phyloP scores from a whole-genome alignment of 2,329 filamentous ascomycete species.

The Shiraia bambusicola region DNA sequence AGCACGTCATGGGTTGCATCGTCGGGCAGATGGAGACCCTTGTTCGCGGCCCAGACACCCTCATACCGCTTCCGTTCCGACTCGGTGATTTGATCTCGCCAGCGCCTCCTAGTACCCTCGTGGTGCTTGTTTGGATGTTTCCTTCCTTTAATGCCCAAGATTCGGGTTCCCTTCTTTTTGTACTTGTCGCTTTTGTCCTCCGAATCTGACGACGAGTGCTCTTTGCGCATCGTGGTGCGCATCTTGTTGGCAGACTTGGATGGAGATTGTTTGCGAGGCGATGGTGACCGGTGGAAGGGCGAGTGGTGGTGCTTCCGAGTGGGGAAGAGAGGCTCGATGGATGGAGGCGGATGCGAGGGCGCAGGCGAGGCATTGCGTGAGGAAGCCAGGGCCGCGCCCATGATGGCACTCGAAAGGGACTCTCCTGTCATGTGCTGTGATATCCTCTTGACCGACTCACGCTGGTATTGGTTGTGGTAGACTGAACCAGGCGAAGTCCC shows the following conservation, averaged over 20 bases:
- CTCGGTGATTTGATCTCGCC: slow-evolving; percentile 73
- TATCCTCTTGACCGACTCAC: slow-evolving; percentile 40
- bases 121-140: slow-evolving; percentile 71
- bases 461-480: slow-evolving; percentile 45
- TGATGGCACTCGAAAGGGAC: slow-evolving; percentile 71
- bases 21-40: slow-evolving; percentile 53
- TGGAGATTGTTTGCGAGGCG: slow-evolving; percentile 41
- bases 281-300: slow-evolving; percentile 42
- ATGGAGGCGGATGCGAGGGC: slow-evolving; percentile 15
- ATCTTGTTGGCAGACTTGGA: slow-evolving; percentile 54
- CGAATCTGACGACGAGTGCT: slow-evolving; percentile 42
- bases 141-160: slow-evolving; percentile 45
- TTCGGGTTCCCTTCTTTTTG: slow-evolving; percentile 59
- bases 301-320: slow-evolving; percentile 44
- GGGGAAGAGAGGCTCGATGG: slow-evolving; percentile 43
- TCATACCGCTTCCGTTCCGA: slow-evolving; percentile 79
- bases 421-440: slow-evolving; percentile 59
- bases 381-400: slow-evolving; percentile 72
- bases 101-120: slow-evolving; percentile 72
- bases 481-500: slow-evolving; percentile 28
- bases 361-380: slow-evolving; percentile 54
- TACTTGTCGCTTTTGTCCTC: slow-evolving; percentile 60
- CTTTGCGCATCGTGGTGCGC: slow-evolving; percentile 66
- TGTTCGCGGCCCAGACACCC: slow-evolving; percentile 81
- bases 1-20: slow-evolving; percentile 57